Evolutionary conservation across 2,329 filamentous ascomycete species (phyloP).

Genomic region (Akanthomyces muscarius): DNA sequence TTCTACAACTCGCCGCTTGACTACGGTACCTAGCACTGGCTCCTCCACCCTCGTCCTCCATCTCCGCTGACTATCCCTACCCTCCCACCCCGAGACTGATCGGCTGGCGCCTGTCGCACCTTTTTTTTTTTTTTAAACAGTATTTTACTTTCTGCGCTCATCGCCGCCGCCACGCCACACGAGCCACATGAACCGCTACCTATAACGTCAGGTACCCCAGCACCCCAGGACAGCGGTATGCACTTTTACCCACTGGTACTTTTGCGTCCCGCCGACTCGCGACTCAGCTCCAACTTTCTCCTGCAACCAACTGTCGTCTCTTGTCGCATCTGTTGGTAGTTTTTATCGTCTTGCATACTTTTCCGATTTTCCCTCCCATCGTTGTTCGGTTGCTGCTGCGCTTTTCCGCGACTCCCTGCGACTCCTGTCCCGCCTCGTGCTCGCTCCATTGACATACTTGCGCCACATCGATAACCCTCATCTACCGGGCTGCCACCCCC

Average conservation of each 20-base stretch:
- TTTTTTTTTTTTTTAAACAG: neutral
- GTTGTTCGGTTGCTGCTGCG: neutral
- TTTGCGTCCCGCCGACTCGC: conserved; percentile 15
- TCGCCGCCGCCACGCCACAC: conserved; percentile 2
- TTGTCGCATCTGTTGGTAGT: neutral
- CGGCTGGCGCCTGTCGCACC: conserved; percentile 13
- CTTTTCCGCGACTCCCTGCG: neutral
- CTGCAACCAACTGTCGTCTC: conserved; percentile 10
- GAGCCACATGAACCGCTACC: conserved; percentile 12
- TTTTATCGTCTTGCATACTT: neutral
- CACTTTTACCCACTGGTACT: conserved; percentile 8
- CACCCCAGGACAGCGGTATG: neutral
- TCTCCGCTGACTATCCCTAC: neutral
- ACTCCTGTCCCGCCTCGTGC: neutral
- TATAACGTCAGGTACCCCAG: conserved; percentile 1
- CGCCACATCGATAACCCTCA: conserved; percentile 6
- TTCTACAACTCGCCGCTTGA: neutral
- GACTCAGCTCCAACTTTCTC: conserved; percentile 12
- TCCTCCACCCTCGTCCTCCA: neutral
- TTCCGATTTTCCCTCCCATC: neutral
- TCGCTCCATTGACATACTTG: conserved; percentile 1
- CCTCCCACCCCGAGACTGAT: conserved; percentile 7
- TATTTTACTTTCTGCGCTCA: neutral
- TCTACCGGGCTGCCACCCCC: conserved; percentile 5
- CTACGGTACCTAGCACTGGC: neutral